These are phyloP conservation scores for Mortierella antarctica DNA, from an alignment of 192 early-diverging fungal genomes.

Conservation along the genomic window DNA sequence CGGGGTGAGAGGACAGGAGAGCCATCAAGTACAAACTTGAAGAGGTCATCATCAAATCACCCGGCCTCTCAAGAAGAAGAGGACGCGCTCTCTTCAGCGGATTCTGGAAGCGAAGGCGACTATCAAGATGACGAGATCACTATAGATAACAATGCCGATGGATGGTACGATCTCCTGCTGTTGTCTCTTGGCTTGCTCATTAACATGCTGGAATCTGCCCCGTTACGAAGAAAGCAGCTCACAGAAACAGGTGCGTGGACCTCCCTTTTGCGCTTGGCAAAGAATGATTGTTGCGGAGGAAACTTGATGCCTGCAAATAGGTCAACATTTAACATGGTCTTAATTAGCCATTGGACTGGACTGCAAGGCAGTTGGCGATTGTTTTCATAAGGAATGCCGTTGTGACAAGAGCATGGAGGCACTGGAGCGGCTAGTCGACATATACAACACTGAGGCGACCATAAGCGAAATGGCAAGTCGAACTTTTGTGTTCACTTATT, in stretches of 20 bases:
- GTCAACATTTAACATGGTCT: background rate
- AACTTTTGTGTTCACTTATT: background rate
- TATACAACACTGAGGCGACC: constrained; percentile 38
- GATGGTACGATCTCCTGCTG: constrained; percentile 46
- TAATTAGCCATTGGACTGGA: constrained; percentile 34
- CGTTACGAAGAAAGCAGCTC: constrained; percentile 13
- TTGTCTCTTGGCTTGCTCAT: constrained; percentile 42
- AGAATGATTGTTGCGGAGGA: too few relatives aligned
- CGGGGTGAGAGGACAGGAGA: too few relatives aligned
- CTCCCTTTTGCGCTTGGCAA: background rate
- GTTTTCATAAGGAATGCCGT: constrained; percentile 28
- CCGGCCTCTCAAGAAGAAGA: too few relatives aligned
- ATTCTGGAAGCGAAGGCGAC: background rate
- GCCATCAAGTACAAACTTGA: too few relatives aligned
- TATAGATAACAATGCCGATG: constrained; percentile 32
- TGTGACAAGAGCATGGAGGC: constrained; percentile 34
- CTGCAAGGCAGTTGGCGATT: constrained; percentile 34
- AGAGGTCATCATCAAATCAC: too few relatives aligned
- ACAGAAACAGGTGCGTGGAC: constrained; percentile 17
- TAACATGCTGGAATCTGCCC: constrained; percentile 42
- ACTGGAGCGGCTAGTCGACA: constrained; percentile 36
- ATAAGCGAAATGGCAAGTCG: constrained; percentile 36
- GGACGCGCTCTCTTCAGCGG: background rate
- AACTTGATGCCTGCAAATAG: background rate
- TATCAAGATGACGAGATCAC: background rate